These are phyloP conservation scores for Aspergillus hortae DNA, from an alignment of 2,329 filamentous ascomycete genomes.

Conservation along the genomic window DNA sequence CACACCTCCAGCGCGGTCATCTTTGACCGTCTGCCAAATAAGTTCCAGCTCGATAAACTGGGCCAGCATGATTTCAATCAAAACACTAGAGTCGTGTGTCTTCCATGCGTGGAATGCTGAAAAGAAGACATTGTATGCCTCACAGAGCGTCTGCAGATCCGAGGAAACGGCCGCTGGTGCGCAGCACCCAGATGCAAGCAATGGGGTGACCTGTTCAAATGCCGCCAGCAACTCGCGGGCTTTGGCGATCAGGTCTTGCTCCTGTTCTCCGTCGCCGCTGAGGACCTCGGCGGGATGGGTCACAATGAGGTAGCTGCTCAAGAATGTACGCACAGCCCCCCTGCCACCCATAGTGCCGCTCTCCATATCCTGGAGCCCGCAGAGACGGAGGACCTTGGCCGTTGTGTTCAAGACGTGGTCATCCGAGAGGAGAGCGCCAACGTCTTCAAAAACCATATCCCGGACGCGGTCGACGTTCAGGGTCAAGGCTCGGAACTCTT, in stretches of 20 bases:
- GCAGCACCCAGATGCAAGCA: slow-evolving; percentile 45
- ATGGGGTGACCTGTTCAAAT: slow-evolving; percentile 52
- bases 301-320: slow-evolving; percentile 61
- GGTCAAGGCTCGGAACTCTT: slow-evolving; percentile 49
- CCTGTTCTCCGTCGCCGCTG: slow-evolving; percentile 59
- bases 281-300: slow-evolving; percentile 60
- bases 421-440: slow-evolving; percentile 54
- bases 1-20: slow-evolving; percentile 58
- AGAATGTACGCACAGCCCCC: slow-evolving; percentile 57
- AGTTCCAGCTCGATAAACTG: slow-evolving; percentile 64
- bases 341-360: slow-evolving; percentile 46
- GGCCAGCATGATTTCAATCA: slow-evolving; percentile 64
- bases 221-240: slow-evolving; percentile 55
- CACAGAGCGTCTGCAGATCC: slow-evolving; percentile 48
- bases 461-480: slow-evolving; percentile 53
- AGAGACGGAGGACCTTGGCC: slow-evolving; percentile 53
- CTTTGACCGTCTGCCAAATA: slow-evolving; percentile 65
- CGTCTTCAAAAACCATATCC: slow-evolving; percentile 56
- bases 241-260: slow-evolving; percentile 59
- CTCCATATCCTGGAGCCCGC: slow-evolving; percentile 52
- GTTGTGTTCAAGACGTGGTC: slow-evolving; percentile 52
- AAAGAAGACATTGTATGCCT: slow-evolving; percentile 58
- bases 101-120: slow-evolving; percentile 65
- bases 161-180: slow-evolving; percentile 42
- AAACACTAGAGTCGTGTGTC: slow-evolving; percentile 58